These are phyloP conservation scores for Zymoseptoria ardabiliae DNA, from an alignment of 2,329 filamentous ascomycete genomes.

Conservation along the genomic window DNA sequence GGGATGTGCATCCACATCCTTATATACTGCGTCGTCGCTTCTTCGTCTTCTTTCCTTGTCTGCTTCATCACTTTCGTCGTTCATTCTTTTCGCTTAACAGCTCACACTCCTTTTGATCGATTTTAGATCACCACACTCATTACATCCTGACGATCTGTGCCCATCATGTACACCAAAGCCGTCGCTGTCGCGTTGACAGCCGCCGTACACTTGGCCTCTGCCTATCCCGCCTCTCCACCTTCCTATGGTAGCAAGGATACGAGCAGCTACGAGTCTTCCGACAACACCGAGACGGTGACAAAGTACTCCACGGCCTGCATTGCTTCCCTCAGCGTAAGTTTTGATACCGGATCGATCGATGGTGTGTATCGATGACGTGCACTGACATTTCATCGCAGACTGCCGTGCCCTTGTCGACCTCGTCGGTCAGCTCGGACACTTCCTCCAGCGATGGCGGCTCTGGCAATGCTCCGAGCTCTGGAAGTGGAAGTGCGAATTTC, in stretches of 20 bases:
- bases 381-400: not conserved
- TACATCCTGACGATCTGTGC: not conserved
- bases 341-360: not conserved
- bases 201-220: not conserved
- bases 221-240: not conserved
- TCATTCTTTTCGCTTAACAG: not conserved
- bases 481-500: not conserved
- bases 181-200: slow-evolving; percentile 17
- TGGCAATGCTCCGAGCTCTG: not conserved
- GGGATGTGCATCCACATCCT: not conserved
- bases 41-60: not conserved
- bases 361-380: not conserved
- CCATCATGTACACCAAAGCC: slow-evolving; percentile 66
- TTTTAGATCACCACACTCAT: not conserved
- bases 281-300: not conserved
- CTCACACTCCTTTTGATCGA: not conserved
- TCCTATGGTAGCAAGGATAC: not conserved
- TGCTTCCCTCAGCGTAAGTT: not conserved
- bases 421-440: not conserved
- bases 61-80: not conserved
- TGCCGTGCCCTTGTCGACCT: not conserved
- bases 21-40: not conserved
- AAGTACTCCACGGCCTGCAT: not conserved
- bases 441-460: not conserved
- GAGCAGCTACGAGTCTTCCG: not conserved